Evolutionary conservation across 371 early-diverging fungal species (phyloP).

Genomic region (Mucor circinelloides): DNA sequence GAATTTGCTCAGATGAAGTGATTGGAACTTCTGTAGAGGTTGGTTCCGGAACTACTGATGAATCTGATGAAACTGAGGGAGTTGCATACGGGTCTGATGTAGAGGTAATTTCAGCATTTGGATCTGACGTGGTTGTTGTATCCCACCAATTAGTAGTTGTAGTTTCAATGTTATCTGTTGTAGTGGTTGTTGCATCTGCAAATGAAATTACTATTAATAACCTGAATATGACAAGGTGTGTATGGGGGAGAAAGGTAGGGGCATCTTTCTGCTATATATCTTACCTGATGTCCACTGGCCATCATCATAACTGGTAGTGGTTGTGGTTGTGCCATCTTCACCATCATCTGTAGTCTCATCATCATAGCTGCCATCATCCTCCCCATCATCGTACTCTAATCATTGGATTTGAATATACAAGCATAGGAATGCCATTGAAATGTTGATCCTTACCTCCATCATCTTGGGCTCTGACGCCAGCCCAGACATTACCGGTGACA

Average conservation of each 20-base stretch:
- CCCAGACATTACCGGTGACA: slow-evolving; percentile 14
- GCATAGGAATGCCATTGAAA: not conserved
- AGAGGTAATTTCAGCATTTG: not conserved
- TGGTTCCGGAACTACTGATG: slow-evolving; percentile 1
- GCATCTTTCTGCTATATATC: not conserved
- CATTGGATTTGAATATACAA: not conserved
- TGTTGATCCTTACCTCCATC: slow-evolving; percentile 7
- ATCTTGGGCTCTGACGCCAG: slow-evolving; percentile 18
- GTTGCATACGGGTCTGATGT: not conserved
- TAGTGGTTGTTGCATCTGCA: not conserved
- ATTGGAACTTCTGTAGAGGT: not conserved
- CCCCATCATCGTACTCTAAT: not conserved
- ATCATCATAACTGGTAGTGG: slow-evolving; percentile 1
- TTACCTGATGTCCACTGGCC: slow-evolving; percentile 16
- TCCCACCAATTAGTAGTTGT: not conserved
- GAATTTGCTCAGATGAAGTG: not conserved
- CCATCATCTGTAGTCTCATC: not conserved
- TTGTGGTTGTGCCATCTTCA: not conserved
- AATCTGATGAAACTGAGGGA: not conserved
- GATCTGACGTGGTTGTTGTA: slow-evolving; percentile 4
- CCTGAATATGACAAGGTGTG: not conserved
- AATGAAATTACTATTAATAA: not conserved
- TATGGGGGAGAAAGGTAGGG: not conserved
- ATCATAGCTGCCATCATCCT: not conserved
- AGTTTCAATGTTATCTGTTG: slow-evolving; percentile 3